Evolutionary conservation across 2,329 filamentous ascomycete genomes (phyloP).

Genomic region (Neonectria magnoliae): DNA sequence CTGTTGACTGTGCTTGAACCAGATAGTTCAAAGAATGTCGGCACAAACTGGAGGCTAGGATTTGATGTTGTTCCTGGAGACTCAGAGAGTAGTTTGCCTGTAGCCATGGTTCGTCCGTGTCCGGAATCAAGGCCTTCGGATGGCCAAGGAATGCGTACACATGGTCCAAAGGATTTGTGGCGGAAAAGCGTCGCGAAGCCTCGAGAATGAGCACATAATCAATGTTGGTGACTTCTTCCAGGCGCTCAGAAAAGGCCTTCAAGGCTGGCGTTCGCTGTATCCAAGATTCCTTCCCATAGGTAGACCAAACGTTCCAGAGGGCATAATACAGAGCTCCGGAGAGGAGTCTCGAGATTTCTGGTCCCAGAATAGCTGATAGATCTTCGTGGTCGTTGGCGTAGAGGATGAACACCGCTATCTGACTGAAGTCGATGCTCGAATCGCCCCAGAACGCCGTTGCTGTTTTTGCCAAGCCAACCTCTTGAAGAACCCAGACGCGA

Average conservation of each 20-base stretch:
- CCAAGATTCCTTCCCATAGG: not conserved
- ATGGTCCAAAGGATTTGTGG: not conserved
- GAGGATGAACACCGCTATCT: not conserved
- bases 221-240: not conserved
- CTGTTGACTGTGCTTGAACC: not conserved
- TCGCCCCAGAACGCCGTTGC: not conserved
- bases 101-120: not conserved
- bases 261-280: not conserved
- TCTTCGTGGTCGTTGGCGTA: not conserved
- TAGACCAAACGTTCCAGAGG: not conserved
- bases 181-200: not conserved
- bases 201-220: not conserved
- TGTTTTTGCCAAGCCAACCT: not conserved
- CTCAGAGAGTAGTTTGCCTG: not conserved
- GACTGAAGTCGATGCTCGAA: not conserved
- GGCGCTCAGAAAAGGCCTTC: not conserved
- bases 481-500: not conserved
- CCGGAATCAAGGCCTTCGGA: not conserved
- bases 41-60: not conserved
- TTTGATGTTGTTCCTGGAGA: not conserved
- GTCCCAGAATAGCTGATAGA: not conserved
- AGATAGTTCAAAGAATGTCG: not conserved
- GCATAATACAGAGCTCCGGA: not conserved
- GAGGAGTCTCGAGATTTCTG: not conserved
- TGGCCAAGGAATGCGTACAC: not conserved